Evolutionary conservation across 169 alveolate genomes (phyloP).

Genomic region (Hepatocystis sp.): DNA sequence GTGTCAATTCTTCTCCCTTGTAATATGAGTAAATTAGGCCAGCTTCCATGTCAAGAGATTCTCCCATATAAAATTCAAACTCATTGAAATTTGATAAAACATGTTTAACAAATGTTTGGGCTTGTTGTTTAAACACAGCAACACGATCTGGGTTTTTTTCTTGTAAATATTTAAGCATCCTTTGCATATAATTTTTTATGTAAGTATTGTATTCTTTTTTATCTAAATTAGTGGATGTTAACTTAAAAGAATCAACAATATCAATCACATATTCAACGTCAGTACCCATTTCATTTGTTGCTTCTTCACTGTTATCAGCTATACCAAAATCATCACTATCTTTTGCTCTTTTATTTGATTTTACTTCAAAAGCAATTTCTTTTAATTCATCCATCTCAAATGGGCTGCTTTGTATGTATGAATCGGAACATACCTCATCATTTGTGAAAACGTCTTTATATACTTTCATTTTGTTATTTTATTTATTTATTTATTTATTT

Average conservation of each 20-base stretch:
- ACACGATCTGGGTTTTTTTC: constrained; percentile 93
- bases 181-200: constrained; percentile 92
- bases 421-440: constrained; percentile 94
- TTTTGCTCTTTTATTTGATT: constrained; percentile 88
- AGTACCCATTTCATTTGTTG: constrained; percentile 87
- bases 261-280: constrained; percentile 92
- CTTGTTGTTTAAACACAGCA: constrained; percentile 90
- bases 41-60: constrained; percentile 93
- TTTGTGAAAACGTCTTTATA: constrained; percentile 92
- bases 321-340: constrained; percentile 93
- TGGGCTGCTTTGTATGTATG: constrained; percentile 90
- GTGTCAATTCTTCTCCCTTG: constrained; percentile 94
- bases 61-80: constrained; percentile 93
- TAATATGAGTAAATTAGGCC: constrained; percentile 92
- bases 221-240: constrained; percentile 91
- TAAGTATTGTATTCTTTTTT: constrained; percentile 93
- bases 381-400: constrained; percentile 87
- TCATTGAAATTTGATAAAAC: constrained; percentile 92
- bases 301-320: constrained; percentile 93
- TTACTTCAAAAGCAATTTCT: constrained; percentile 92
- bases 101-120: constrained; percentile 92
- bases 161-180: constrained; percentile 89
- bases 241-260: constrained; percentile 92
- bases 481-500: too few species aligned
- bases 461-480: constrained; percentile 89